These are phyloP conservation scores for Pyrus hybrid DNA, from an alignment of 331 rosid genomes.

Conservation along the genomic window DNA sequence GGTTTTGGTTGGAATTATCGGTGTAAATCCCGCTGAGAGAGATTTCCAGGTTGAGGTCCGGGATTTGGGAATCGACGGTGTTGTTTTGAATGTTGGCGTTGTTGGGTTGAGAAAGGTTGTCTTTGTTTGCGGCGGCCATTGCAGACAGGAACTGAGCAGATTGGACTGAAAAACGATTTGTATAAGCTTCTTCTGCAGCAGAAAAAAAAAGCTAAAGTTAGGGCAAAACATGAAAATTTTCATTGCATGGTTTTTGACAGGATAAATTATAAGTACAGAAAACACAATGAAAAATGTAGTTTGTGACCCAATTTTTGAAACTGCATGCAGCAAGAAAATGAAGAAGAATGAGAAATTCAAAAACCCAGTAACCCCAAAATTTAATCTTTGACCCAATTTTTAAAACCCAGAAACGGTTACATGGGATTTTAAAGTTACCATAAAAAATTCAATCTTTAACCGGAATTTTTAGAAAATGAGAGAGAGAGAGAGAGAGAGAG, in stretches of 20 bases:
- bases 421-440: background rate
- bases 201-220: background rate
- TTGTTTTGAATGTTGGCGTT: background rate
- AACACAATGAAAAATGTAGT: background rate
- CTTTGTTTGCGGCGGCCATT: background rate
- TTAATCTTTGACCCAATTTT: background rate
- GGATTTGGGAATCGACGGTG: background rate
- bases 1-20: slow-evolving; percentile 20
- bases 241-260: background rate
- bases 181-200: background rate
- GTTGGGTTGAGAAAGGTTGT: slow-evolving; percentile 4
- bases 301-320: background rate
- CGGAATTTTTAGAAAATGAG: background rate
- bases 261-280: background rate
- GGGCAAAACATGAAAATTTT: background rate
- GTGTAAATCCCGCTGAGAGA: slow-evolving; percentile 25
- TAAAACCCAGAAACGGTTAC: background rate
- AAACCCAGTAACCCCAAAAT: background rate
- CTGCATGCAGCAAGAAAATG: background rate
- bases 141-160: background rate
- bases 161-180: background rate
- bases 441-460: background rate
- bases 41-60: slow-evolving; percentile 49
- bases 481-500: background rate
- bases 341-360: background rate